A percentile compares a stretch with the other conserved stretches of the same genome.
Evolutionary conservation across 1,284 basidiomycete species (phyloP).

Genomic region (Prillingera fragicola): DNA sequence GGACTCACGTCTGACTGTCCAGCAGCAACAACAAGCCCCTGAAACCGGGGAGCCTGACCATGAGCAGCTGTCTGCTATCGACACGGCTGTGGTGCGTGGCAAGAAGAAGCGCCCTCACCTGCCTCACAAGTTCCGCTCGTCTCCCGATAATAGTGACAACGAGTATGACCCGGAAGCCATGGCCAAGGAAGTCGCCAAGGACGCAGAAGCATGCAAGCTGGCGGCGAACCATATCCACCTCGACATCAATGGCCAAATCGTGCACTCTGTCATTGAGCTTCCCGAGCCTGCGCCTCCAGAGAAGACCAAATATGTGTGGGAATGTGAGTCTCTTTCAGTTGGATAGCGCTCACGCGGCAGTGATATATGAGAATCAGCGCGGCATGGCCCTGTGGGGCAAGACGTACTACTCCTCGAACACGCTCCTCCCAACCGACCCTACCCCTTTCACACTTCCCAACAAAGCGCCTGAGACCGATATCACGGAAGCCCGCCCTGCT

Average conservation of each 20-base stretch:
- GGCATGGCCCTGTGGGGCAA: constrained; percentile 43
- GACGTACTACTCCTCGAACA: constrained; percentile 40
- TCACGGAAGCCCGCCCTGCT: constrained; percentile 16
- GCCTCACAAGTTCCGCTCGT: not conserved
- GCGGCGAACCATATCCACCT: constrained; percentile 4
- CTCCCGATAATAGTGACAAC: not conserved
- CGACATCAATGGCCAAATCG: constrained; percentile 1
- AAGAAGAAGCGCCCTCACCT: constrained; percentile 1
- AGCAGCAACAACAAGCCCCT: no score
- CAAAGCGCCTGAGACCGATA: constrained; percentile 4
- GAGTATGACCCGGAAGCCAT: constrained; percentile 3
- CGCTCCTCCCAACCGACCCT: constrained; percentile 45
- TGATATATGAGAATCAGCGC: constrained; percentile 48
- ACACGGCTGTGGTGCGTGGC: no score
- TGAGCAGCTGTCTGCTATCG: no score
- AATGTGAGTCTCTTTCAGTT: constrained; percentile 53
- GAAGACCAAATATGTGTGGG: constrained; percentile 58
- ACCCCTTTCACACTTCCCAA: constrained; percentile 39
- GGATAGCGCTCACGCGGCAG: constrained; percentile 19
- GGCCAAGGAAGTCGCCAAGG: not conserved
- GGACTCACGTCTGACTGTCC: no score
- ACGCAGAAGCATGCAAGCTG: not conserved
- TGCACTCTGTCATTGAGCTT: constrained; percentile 7
- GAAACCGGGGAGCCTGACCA: no score
- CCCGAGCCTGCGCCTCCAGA: not conserved